Percentiles rank a stretch among this genome's conserved stretches.
phyloP scores from a whole-genome alignment of 768 basidiomycete genomes.

The Mycena rebaudengoi region DNA sequence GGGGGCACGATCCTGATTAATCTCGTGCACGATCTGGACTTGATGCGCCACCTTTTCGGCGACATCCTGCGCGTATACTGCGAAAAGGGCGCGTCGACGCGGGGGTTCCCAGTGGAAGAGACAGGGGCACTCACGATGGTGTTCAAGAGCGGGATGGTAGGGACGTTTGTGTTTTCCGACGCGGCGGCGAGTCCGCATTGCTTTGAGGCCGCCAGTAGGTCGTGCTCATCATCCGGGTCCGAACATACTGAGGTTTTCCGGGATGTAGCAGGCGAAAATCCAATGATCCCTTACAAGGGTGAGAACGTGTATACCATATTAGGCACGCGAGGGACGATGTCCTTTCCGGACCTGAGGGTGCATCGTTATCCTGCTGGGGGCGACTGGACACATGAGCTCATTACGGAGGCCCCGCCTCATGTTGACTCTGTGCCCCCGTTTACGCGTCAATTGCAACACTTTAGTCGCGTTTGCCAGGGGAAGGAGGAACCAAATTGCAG shows the following conservation, averaged over 20 bases:
- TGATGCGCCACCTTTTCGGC: conserved; percentile 15
- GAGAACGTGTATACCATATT: conserved; percentile 14
- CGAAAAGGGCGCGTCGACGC: background rate
- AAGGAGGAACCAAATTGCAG: conserved; percentile 8
- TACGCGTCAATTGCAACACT: conserved; percentile 12
- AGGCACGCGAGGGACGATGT: conserved; percentile 9
- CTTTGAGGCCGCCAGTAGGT: too few relatives aligned
- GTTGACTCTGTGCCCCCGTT: conserved; percentile 7
- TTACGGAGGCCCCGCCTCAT: background rate
- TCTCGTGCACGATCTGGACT: conserved; percentile 19
- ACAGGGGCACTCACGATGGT: conserved; percentile 11
- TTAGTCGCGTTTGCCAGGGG: background rate
- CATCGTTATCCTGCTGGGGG: background rate
- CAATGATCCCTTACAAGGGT: conserved; percentile 1
- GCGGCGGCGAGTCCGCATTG: conserved; percentile 11
- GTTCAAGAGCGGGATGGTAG: conserved; percentile 11
- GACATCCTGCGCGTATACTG: conserved; percentile 11
- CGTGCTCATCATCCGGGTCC: too few relatives aligned
- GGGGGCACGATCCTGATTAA: conserved; percentile 9
- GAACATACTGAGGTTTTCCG: too few relatives aligned
- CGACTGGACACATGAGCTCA: background rate
- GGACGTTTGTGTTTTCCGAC: conserved; percentile 19
- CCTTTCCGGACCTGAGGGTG: conserved; percentile 5
- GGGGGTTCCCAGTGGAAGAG: conserved; percentile 12
- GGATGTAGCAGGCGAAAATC: conserved; percentile 22